phyloP scores from a whole-genome alignment of 2,329 filamentous ascomycete genomes.

The Penicillium sp. region DNA sequence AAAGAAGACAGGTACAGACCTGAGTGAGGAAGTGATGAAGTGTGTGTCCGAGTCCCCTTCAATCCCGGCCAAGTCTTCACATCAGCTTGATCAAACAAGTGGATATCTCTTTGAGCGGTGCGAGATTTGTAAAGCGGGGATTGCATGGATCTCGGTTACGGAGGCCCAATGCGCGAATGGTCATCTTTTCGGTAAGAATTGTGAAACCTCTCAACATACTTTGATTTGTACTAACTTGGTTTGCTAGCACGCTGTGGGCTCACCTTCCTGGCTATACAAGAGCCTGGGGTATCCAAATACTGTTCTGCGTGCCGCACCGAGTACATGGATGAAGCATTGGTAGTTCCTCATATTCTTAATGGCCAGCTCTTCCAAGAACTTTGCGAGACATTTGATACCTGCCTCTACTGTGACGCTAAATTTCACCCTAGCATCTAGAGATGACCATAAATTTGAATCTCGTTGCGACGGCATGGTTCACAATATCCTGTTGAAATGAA shows the following conservation, averaged over 20 bases:
- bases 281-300: slow-evolving; percentile 52
- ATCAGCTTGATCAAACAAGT: slow-evolving; percentile 22
- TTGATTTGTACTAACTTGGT: neutral
- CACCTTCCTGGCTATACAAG: slow-evolving; percentile 56
- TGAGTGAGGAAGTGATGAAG: slow-evolving; percentile 34
- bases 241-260: slow-evolving; percentile 51
- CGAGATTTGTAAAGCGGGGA: slow-evolving; percentile 49
- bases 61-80: slow-evolving; percentile 25
- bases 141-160: slow-evolving; percentile 48
- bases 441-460: neutral
- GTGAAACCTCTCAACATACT: neutral
- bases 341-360: slow-evolving; percentile 19
- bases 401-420: slow-evolving; percentile 37
- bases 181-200: slow-evolving; percentile 50
- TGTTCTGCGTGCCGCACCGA: slow-evolving; percentile 54
- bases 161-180: slow-evolving; percentile 51
- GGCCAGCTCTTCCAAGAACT: slow-evolving; percentile 21
- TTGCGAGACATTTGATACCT: slow-evolving; percentile 36
- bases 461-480: neutral
- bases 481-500: neutral
- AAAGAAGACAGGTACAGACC: slow-evolving; percentile 25
- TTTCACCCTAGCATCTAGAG: slow-evolving; percentile 24
- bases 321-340: slow-evolving; percentile 47
- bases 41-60: slow-evolving; percentile 16
- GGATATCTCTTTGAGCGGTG: slow-evolving; percentile 48